These are phyloP conservation scores for Citrullus mucosospermus DNA, from an alignment of 306 rosid species.

Conservation along the genomic window DNA sequence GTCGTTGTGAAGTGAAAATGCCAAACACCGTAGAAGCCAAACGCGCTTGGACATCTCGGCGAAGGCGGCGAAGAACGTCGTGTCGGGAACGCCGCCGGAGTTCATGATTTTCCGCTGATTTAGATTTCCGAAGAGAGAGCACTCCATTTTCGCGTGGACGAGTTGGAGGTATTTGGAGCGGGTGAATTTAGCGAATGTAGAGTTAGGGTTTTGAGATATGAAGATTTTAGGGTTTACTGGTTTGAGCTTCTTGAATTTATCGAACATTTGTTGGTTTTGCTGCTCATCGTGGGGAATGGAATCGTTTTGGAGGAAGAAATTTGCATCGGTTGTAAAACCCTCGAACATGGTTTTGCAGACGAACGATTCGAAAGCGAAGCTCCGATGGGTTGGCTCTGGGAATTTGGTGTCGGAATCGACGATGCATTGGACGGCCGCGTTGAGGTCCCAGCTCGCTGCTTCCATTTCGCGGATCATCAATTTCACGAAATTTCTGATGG, in stretches of 20 bases:
- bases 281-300: constrained; percentile 3
- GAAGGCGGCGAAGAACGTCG: constrained; percentile 56
- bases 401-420: constrained; percentile 52
- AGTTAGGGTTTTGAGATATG: constrained; percentile 38
- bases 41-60: constrained; percentile 72
- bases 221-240: constrained; percentile 29
- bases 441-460: constrained; percentile 75
- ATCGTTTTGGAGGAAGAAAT: constrained; percentile 23
- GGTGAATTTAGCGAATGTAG: constrained; percentile 38
- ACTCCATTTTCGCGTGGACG: constrained; percentile 91
- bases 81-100: constrained; percentile 68
- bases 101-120: constrained; percentile 60
- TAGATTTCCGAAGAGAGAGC: constrained; percentile 78
- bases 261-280: constrained; percentile 27
- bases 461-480: constrained; percentile 69
- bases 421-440: constrained; percentile 50
- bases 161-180: constrained; percentile 58
- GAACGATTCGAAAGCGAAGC: constrained; percentile 64
- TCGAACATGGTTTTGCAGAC: constrained; percentile 63
- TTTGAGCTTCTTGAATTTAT: constrained; percentile 45
- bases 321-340: constrained; percentile 48
- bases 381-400: constrained; percentile 30
- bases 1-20: constrained; percentile 47
- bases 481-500: constrained; percentile 45
- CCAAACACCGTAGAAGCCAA: constrained; percentile 65